A percentile compares a stretch with the other conserved stretches of the same genome.
phyloP scores from a whole-genome alignment of 768 basidiomycete genomes.

The Tephrocybe sp. region DNA sequence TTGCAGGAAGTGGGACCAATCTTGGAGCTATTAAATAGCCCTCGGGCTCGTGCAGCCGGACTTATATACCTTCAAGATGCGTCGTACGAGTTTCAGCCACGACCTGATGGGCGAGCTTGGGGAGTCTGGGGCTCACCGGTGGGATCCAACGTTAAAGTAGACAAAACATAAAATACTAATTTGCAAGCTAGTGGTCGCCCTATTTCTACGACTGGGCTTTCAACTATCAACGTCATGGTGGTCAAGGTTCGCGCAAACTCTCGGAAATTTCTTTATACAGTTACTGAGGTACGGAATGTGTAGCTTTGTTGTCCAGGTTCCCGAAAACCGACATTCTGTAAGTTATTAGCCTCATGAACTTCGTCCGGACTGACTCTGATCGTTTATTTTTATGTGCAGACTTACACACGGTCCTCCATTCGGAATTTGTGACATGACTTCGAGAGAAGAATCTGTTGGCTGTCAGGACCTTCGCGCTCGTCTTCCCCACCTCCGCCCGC shows the following conservation, averaged over 20 bases:
- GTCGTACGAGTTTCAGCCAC: slow-evolving; percentile 33
- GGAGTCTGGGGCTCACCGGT: slow-evolving; percentile 69
- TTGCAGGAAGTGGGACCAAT: too few species aligned
- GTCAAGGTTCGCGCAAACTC: slow-evolving; percentile 23
- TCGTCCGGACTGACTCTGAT: neutral
- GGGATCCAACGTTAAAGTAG: too few species aligned
- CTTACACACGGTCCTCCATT: slow-evolving; percentile 1
- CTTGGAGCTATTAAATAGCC: too few species aligned
- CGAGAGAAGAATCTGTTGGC: slow-evolving; percentile 35
- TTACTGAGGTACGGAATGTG: neutral
- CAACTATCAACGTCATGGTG: slow-evolving; percentile 40
- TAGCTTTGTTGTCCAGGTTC: slow-evolving; percentile 12
- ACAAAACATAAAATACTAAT: neutral
- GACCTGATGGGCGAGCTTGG: slow-evolving; percentile 46
- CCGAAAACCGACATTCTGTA: slow-evolving; percentile 16
- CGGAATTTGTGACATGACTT: slow-evolving; percentile 45
- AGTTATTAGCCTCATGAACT: neutral
- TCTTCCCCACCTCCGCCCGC: slow-evolving; percentile 35
- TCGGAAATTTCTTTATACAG: neutral
- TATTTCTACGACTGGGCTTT: slow-evolving; percentile 50
- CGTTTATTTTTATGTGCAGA: neutral
- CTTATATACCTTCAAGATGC: slow-evolving; percentile 59
- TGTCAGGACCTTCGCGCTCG: slow-evolving; percentile 44
- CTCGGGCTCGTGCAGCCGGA: slow-evolving; percentile 32
- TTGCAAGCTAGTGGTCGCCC: slow-evolving; percentile 37